A percentile compares a stretch with the other conserved stretches of the same genome.
These are phyloP conservation scores for Gnetum montanum DNA, from an alignment of 75 land plant genomes.

Conservation along the genomic window DNA sequence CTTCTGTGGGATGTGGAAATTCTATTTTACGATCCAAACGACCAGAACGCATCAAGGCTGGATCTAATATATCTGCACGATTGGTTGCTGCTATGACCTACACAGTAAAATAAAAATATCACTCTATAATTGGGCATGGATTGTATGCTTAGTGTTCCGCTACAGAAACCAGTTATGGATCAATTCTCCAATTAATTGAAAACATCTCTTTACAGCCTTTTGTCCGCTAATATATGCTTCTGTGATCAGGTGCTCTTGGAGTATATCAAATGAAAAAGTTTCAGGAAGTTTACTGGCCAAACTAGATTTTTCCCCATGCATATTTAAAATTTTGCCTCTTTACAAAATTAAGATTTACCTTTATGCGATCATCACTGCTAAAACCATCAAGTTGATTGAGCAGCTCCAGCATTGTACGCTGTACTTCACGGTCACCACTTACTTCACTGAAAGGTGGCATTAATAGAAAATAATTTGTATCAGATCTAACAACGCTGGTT, in stretches of 20 bases:
- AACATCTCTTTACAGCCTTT: too few relatives aligned
- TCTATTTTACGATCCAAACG: constrained; percentile 92
- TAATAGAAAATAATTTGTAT: too few relatives aligned
- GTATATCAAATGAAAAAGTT: too few relatives aligned
- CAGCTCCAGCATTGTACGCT: constrained; percentile 92
- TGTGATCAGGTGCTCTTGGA: too few relatives aligned
- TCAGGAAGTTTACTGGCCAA: too few relatives aligned
- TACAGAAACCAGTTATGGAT: background rate
- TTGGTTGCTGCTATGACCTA: constrained; percentile 99
- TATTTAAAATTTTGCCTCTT: too few relatives aligned
- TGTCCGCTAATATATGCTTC: too few relatives aligned
- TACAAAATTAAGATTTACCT: too few relatives aligned
- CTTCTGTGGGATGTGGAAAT: constrained; percentile 94
- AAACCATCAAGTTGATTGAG: constrained; percentile 98
- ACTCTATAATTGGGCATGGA: background rate
- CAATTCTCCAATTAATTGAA: background rate
- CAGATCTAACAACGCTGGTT: too few relatives aligned
- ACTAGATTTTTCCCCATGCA: too few relatives aligned
- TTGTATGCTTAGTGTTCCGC: background rate
- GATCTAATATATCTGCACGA: constrained; percentile 94
- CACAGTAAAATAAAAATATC: background rate
- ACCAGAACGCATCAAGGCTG: constrained; percentile 96
- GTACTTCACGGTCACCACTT: constrained; percentile 96
- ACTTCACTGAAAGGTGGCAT: constrained; percentile 78
- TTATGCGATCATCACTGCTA: constrained; percentile 96